Evolutionary conservation across 1,284 basidiomycete species (phyloP).

Genomic region (Ceratobasidium sp.): DNA sequence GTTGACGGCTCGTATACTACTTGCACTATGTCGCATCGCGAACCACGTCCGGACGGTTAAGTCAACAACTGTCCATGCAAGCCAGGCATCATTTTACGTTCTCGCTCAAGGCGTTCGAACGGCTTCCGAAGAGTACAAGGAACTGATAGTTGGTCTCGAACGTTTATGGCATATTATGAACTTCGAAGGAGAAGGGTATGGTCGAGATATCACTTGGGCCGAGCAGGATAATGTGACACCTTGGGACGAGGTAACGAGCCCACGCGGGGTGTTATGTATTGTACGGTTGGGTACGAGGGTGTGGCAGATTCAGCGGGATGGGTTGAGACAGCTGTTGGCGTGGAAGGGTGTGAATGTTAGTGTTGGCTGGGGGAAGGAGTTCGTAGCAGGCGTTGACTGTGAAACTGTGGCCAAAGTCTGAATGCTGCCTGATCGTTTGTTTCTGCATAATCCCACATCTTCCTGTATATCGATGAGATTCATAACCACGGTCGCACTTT

Average conservation of each 20-base stretch:
- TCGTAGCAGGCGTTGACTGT: too few species aligned
- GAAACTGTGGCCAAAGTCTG: too few species aligned
- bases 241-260: conserved; percentile 26
- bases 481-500: too few species aligned
- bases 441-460: too few species aligned
- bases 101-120: conserved; percentile 51
- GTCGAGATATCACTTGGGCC: conserved; percentile 11
- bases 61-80: conserved; percentile 55
- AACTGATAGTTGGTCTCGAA: neutral
- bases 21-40: conserved; percentile 50
- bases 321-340: conserved; percentile 4
- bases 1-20: too few species aligned
- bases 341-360: neutral
- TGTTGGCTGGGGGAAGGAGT: too few species aligned
- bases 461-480: too few species aligned
- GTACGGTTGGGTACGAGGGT: conserved; percentile 1
- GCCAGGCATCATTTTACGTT: conserved; percentile 55
- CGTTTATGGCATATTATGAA: conserved; percentile 34
- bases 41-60: conserved; percentile 50
- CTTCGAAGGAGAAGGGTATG: conserved; percentile 39
- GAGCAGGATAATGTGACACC: conserved; percentile 16
- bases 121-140: neutral
- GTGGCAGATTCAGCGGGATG: conserved; percentile 23
- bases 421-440: too few species aligned
- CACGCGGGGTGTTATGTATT: neutral